Percentiles rank a stretch among this genome's conserved stretches.
These are phyloP conservation scores for Tolypocladium sp. DNA, from an alignment of 2,329 filamentous ascomycete genomes.

Conservation along the genomic window DNA sequence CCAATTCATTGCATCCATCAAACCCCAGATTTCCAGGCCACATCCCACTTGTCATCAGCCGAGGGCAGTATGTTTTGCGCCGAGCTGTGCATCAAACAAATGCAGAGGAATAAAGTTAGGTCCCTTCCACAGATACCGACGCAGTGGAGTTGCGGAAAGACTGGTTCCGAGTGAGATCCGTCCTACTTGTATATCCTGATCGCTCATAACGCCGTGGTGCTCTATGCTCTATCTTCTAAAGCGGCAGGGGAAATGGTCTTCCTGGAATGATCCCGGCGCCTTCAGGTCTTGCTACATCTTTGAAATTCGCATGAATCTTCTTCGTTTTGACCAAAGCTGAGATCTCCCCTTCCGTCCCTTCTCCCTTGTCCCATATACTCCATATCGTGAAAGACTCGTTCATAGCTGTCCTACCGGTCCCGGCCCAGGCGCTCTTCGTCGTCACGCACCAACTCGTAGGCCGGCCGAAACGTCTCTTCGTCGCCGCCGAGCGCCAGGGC, in stretches of 20 bases:
- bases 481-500: constrained; percentile 40
- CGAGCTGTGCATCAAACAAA: neutral
- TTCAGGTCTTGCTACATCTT: neutral
- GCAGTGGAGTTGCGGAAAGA: too few species aligned
- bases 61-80: neutral
- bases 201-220: neutral
- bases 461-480: constrained; percentile 50
- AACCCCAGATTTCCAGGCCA: neutral
- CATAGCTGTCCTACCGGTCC: constrained; percentile 32
- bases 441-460: constrained; percentile 67
- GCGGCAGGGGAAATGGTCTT: neutral
- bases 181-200: neutral
- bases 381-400: neutral
- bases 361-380: neutral
- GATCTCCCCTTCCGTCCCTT: neutral
- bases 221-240: neutral
- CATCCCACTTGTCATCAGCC: neutral
- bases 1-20: neutral
- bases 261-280: neutral
- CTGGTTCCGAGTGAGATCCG: neutral
- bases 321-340: neutral
- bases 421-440: constrained; percentile 71
- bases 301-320: too few species aligned
- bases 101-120: too few species aligned
- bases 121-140: neutral